Conservation (phyloP, 169 alveolate species). For the Toxoplasma gondii region DNA sequence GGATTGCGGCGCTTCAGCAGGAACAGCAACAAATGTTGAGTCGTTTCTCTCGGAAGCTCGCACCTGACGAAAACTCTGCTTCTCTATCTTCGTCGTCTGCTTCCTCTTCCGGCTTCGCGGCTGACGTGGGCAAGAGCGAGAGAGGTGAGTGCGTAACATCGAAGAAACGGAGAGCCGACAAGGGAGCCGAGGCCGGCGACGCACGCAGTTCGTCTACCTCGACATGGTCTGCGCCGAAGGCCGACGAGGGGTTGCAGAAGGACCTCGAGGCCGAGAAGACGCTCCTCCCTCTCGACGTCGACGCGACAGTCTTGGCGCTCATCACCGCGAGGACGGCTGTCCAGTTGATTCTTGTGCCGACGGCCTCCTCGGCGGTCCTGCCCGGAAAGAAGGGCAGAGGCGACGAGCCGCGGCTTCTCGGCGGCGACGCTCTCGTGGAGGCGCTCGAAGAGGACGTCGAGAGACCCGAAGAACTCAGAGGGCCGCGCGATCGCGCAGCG, state of each 20-base stretch:
- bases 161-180: background rate
- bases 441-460: background rate
- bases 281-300: constrained; percentile 61
- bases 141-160: background rate
- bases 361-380: constrained; percentile 51
- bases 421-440: background rate
- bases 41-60: background rate
- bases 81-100: background rate
- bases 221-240: background rate
- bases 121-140: background rate
- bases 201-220: too few relatives aligned
- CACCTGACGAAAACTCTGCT: background rate
- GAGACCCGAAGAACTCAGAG: background rate
- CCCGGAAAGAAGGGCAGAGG: constrained; percentile 52
- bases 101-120: background rate
- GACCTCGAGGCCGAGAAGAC: background rate
- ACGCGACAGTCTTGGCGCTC: constrained; percentile 63
- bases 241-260: background rate
- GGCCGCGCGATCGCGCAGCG: background rate
- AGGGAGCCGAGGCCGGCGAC: background rate
- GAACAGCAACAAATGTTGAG: constrained; percentile 25
- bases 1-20: constrained; percentile 55
- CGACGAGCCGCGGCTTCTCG: background rate
- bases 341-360: constrained; percentile 61
- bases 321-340: constrained; percentile 67